Evolutionary conservation across 1,284 basidiomycete genomes (phyloP).

Genomic region (Porodaedalea pini): DNA sequence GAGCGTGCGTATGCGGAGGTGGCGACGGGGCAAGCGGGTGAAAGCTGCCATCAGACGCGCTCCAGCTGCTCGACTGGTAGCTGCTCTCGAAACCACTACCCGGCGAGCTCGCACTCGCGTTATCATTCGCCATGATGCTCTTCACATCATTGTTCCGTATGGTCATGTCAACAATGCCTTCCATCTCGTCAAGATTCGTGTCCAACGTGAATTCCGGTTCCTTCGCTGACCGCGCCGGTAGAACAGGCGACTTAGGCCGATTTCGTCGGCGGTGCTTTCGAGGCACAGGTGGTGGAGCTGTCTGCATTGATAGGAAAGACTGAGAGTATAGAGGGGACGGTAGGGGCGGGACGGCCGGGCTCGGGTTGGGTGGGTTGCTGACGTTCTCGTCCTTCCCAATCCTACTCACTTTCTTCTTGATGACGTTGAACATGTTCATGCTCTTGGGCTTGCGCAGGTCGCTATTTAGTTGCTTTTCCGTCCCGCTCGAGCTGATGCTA

Average conservation of each 20-base stretch:
- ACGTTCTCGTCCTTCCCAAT: slow-evolving; percentile 29
- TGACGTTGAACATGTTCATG: slow-evolving; percentile 30
- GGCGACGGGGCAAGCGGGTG: slow-evolving; percentile 24
- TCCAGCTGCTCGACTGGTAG: slow-evolving; percentile 19
- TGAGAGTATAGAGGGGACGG: slow-evolving; percentile 26
- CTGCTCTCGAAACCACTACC: slow-evolving; percentile 33
- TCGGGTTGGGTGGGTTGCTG: slow-evolving; percentile 9
- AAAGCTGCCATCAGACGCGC: slow-evolving; percentile 20
- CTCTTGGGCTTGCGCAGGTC: slow-evolving; percentile 33
- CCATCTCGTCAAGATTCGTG: slow-evolving; percentile 78
- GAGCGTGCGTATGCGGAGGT: slow-evolving; percentile 23
- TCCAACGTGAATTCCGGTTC: slow-evolving; percentile 53
- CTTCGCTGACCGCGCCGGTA: slow-evolving; percentile 23
- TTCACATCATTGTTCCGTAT: slow-evolving; percentile 26
- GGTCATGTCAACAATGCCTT: slow-evolving; percentile 71
- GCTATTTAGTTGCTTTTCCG: slow-evolving; percentile 29
- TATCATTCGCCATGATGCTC: slow-evolving; percentile 22
- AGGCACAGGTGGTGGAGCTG: slow-evolving; percentile 17
- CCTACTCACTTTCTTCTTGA: slow-evolving; percentile 31
- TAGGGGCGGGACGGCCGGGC: slow-evolving; percentile 30
- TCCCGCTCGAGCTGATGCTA: slow-evolving; percentile 31
- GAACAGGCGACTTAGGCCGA: slow-evolving; percentile 32
- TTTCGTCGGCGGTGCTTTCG: slow-evolving; percentile 28
- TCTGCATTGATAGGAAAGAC: slow-evolving; percentile 18
- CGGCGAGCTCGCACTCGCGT: slow-evolving; percentile 37